Evolutionary conservation across 1,284 basidiomycete species (phyloP).

Genomic region (Trichosporon sp.): DNA sequence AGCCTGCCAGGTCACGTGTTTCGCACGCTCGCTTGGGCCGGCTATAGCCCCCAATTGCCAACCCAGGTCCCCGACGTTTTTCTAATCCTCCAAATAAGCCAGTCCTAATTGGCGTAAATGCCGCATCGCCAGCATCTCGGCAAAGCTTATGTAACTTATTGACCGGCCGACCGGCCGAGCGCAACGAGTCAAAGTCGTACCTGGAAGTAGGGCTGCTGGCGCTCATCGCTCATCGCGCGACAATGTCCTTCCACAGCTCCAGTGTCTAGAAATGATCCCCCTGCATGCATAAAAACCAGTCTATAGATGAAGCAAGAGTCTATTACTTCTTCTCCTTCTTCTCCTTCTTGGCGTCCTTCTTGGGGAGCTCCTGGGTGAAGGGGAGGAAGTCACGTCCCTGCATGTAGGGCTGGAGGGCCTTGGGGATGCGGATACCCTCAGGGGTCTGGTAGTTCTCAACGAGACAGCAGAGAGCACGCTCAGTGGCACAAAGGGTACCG

Average conservation of each 20-base stretch:
- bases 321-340: constrained; percentile 20
- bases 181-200: neutral
- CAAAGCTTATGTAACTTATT: neutral
- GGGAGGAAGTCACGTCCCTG: constrained; percentile 90
- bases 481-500: constrained; percentile 94
- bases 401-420: constrained; percentile 89
- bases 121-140: neutral
- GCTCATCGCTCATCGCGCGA: too few species aligned
- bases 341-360: constrained; percentile 40
- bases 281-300: neutral
- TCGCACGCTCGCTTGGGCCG: neutral
- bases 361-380: constrained; percentile 53
- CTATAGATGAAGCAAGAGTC: neutral
- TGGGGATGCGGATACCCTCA: constrained; percentile 86
- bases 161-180: neutral
- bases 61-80: neutral
- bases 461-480: constrained; percentile 90
- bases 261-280: neutral
- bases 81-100: neutral
- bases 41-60: neutral
- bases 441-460: constrained; percentile 99
- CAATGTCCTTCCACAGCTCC: too few species aligned
- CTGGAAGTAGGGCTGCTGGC: too few species aligned
- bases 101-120: neutral
- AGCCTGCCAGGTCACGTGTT: neutral